These are phyloP conservation scores for Penicillium sp. DNA, from an alignment of 2,329 filamentous ascomycete genomes.

Conservation along the genomic window DNA sequence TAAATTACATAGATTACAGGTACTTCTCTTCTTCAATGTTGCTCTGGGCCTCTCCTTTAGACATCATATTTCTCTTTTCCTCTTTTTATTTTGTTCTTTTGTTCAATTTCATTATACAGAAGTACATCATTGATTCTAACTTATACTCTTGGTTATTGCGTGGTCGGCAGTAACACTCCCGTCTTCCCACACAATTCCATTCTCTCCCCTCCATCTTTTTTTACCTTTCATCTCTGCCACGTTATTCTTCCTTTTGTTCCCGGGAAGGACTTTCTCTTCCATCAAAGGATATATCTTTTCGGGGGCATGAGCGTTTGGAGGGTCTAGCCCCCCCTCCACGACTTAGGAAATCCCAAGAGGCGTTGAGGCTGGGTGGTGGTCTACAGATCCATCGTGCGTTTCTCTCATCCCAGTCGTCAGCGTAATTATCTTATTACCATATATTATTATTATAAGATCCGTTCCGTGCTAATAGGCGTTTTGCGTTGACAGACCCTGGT, in stretches of 20 bases:
- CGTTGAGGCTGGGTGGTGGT: constrained; percentile 12
- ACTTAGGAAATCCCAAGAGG: constrained; percentile 6
- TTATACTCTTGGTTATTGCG: not conserved
- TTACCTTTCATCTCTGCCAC: not conserved
- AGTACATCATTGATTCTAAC: not conserved
- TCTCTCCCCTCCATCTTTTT: constrained; percentile 3
- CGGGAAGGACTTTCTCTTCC: not conserved
- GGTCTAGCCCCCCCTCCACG: constrained; percentile 31
- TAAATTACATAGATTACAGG: constrained; percentile 7
- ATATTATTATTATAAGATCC: constrained; percentile 7
- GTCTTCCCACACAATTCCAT: constrained; percentile 1
- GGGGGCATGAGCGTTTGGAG: constrained; percentile 34
- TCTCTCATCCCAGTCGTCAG: constrained; percentile 3
- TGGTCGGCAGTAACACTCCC: constrained; percentile 4
- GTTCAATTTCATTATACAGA: not conserved
- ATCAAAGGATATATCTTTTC: constrained; percentile 14
- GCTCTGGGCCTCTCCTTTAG: not conserved
- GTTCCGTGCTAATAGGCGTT: constrained; percentile 5
- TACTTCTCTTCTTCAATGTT: not conserved
- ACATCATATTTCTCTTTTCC: constrained; percentile 8
- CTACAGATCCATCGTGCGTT: constrained; percentile 9
- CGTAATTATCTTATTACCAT: constrained; percentile 9
- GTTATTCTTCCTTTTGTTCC: not conserved
- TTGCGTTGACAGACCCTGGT: constrained; percentile 20
- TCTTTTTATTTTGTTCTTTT: not conserved